Evolutionary conservation across 768 basidiomycete genomes (phyloP), one percentile per base, ranked within the genome.

Genomic region (Podaxis sp.): DNA sequence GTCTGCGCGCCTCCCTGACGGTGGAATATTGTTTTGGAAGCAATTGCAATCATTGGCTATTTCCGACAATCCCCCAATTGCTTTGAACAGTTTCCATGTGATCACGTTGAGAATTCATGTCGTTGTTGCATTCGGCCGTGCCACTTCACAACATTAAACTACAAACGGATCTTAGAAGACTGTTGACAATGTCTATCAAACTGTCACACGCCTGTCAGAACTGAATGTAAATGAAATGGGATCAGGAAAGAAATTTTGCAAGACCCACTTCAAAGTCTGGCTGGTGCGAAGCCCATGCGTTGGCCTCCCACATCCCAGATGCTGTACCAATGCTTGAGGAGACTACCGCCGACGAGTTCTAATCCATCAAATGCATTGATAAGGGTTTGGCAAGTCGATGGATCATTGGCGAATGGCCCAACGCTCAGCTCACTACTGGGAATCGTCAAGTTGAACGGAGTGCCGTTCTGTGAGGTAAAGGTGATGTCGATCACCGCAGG

Each of bases 311-410:
- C 74, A 68, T 85, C 84, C 82, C 83, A 85, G 9, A 85, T 80
- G 60, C 79, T 83, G 67, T 84, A 86, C 65, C 83, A 85, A 66
- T 85, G 84, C 74, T 87, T 85, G 64, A 86, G 70, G 60, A 85
- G 63, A 66, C 82, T 84, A 25, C 80, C 84, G 11, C 84, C 85
- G 27, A 86, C 78, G 37, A 86, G 69, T 53, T 77, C 75, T 54
- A 81, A 72, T 3, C 79, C 79, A 68, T 85, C 82, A 64, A 80
- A 79, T n/a, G 83, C 81, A 66, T 85, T 86, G 74, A 85, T 83
- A 33, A 85, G 75, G 5, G 84, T 85, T 69, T 85, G 84, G 69
- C 84, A 85, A 29, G 77, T 70, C 15, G 76, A 68, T 4, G 82
- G 72, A 65, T 85, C 73, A 65, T 75, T 80, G n/a, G 74, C 68